Conservation (phyloP, 495 filamentous ascomycete genomes). For the Thermothielavioides terrestris region DNA sequence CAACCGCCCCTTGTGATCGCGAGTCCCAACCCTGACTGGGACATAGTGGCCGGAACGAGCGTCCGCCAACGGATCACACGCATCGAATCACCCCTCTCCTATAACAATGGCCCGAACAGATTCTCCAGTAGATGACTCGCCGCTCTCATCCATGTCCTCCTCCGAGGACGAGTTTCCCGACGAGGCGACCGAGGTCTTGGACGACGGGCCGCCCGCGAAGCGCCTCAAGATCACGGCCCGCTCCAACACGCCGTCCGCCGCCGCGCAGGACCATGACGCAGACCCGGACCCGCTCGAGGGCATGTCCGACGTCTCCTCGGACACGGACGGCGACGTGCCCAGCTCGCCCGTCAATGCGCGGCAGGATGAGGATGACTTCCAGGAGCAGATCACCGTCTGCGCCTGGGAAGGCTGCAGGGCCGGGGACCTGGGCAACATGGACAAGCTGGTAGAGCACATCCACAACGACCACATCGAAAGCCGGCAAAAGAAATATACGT, state of each 20-base stretch:
- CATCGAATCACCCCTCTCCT: background rate
- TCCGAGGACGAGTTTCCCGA: conserved; percentile 42
- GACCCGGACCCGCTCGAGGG: conserved; percentile 33
- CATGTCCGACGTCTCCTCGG: conserved; percentile 65
- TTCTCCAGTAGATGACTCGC: conserved; percentile 28
- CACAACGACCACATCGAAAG: conserved; percentile 87
- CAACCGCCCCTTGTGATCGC: background rate
- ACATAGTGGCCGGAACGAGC: no score
- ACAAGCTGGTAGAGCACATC: conserved; percentile 83
- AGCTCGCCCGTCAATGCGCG: conserved; percentile 54
- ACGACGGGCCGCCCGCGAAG: conserved; percentile 41
- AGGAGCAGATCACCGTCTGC: conserved; percentile 85
- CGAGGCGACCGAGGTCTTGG: conserved; percentile 28
- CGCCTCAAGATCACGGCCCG: conserved; percentile 39
- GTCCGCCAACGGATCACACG: no score
- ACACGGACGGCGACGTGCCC: conserved; percentile 79
- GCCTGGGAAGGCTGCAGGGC: conserved; percentile 78
- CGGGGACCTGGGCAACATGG: conserved; percentile 86
- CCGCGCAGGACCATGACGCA: conserved; percentile 32
- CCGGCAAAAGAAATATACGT: conserved; percentile 65
- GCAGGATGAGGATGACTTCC: conserved; percentile 69
- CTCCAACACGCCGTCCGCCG: conserved; percentile 39
- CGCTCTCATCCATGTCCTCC: conserved; percentile 36
- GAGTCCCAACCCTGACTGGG: no score
- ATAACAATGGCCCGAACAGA: conserved; percentile 23